These are phyloP conservation scores for Adansonia rubrostipa DNA, from an alignment of 441 rosid species.

Conservation along the genomic window DNA sequence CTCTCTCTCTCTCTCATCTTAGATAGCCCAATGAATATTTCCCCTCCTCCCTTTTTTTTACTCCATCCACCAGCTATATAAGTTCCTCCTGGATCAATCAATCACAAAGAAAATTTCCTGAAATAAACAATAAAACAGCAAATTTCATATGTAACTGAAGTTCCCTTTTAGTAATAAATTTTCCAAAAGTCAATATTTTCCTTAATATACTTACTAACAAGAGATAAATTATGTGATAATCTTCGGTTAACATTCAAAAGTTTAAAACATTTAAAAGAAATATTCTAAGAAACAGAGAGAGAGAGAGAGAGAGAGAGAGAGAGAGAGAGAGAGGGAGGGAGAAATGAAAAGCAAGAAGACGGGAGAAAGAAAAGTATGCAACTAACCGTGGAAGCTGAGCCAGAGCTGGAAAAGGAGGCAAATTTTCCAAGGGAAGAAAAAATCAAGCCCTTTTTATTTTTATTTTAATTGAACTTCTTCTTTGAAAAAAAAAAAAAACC, in stretches of 20 bases:
- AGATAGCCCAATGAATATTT: slow-evolving; percentile 26
- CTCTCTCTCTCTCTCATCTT: slow-evolving; percentile 26
- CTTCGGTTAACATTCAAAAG: neutral
- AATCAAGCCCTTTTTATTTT: slow-evolving; percentile 4
- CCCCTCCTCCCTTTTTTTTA: slow-evolving; percentile 28
- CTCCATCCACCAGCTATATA: slow-evolving; percentile 35
- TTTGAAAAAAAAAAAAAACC: neutral
- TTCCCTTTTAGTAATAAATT: neutral
- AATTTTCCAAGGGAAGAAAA: slow-evolving; percentile 35
- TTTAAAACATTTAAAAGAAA: neutral
- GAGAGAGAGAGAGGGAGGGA: too few species aligned
- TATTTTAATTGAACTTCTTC: slow-evolving; percentile 7
- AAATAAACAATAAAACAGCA: neutral
- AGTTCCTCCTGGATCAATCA: slow-evolving; percentile 16
- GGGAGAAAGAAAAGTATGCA: neutral
- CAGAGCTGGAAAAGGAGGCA: slow-evolving; percentile 12
- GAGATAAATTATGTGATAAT: too few species aligned
- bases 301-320: too few species aligned
- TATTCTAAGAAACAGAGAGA: neutral
- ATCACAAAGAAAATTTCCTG: slow-evolving; percentile 23
- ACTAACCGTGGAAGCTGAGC: slow-evolving; percentile 24
- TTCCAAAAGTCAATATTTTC: neutral
- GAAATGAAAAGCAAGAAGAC: neutral
- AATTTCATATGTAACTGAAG: neutral
- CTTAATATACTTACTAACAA: neutral